Evolutionary conservation across 2,329 filamentous ascomycete species (phyloP).

Genomic region (Claviceps paspali): DNA sequence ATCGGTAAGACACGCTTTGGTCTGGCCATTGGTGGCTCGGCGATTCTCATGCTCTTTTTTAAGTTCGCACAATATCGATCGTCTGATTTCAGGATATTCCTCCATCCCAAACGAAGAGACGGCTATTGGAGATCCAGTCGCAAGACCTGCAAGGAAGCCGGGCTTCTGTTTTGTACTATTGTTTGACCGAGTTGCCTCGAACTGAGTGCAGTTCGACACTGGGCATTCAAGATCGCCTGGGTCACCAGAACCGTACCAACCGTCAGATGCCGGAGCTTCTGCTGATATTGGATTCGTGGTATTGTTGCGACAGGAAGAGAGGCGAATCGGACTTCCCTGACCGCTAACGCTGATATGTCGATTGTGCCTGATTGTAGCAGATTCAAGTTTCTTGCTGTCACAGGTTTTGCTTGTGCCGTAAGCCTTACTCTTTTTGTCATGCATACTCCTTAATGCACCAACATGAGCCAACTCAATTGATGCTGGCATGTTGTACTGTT

Average conservation of each 20-base stretch:
- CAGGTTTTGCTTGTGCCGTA: background rate
- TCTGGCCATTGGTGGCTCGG: background rate
- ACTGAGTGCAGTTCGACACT: background rate
- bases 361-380: background rate
- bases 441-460: background rate
- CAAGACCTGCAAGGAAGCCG: background rate
- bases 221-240: background rate
- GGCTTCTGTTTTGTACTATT: background rate
- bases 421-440: background rate
- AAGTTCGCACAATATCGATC: constrained; percentile 1
- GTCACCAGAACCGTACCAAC: background rate
- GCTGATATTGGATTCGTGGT: background rate
- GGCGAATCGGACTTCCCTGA: constrained; percentile 4
- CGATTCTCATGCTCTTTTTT: background rate
- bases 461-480: background rate
- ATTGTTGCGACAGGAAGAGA: background rate
- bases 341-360: constrained; percentile 3
- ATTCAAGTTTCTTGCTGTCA: background rate
- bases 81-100: background rate
- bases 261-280: background rate
- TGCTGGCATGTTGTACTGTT: background rate
- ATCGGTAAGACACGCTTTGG: background rate
- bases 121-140: background rate
- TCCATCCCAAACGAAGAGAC: background rate
- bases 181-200: background rate